Percentiles rank a stretch among this genome's conserved stretches.
These are phyloP conservation scores for Fusarium newnesense DNA, from an alignment of 2,329 filamentous ascomycete species.

Conservation along the genomic window DNA sequence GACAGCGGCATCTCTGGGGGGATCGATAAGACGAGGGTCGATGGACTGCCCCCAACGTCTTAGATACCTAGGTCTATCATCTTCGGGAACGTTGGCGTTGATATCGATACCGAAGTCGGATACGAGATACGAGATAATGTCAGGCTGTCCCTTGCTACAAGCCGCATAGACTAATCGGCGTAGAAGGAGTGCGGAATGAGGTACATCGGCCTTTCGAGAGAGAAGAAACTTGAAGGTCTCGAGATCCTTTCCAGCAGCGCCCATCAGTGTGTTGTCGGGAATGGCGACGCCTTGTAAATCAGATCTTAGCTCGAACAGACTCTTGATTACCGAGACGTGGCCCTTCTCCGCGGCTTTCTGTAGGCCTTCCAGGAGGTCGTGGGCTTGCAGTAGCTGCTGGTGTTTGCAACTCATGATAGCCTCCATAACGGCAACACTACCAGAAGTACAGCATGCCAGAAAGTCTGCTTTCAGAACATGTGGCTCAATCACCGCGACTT, in stretches of 20 bases:
- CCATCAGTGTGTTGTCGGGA: neutral
- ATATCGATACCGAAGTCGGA: neutral
- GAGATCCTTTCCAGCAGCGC: neutral
- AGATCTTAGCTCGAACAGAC: neutral
- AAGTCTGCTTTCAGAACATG: neutral
- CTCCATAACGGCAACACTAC: neutral
- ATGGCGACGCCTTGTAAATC: neutral
- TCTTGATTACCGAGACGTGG: neutral
- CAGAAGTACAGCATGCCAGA: neutral
- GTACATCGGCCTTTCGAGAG: rapidly evolving
- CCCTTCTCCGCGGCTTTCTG: neutral
- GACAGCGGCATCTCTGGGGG: neutral
- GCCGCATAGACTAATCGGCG: neutral
- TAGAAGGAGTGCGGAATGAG: neutral
- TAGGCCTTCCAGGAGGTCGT: neutral
- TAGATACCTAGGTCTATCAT: neutral
- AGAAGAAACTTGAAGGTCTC: neutral
- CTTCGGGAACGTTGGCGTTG: neutral
- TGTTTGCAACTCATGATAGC: neutral
- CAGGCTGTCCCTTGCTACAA: neutral
- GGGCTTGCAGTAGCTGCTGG: neutral
- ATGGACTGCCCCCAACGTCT: neutral
- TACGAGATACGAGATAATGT: neutral
- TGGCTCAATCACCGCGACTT: neutral
- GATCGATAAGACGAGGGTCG: no score